phyloP scores from a whole-genome alignment of 1,284 basidiomycete species.

The Fomitiporia mediterranea region DNA sequence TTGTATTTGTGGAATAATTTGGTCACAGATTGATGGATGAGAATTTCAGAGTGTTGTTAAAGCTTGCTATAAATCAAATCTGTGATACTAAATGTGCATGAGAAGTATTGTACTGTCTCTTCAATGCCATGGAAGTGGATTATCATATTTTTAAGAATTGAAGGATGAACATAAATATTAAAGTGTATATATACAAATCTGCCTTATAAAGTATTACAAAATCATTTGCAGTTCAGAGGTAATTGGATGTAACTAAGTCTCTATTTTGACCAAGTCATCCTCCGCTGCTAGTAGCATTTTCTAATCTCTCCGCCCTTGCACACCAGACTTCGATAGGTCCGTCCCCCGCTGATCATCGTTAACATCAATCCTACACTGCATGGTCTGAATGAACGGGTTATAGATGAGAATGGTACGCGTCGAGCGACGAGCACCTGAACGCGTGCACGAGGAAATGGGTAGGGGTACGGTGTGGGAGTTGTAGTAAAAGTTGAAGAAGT shows the following conservation, averaged over 20 bases:
- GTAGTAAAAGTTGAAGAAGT: conserved; percentile 18
- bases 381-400: conserved; percentile 56
- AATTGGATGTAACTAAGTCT: too few relatives aligned
- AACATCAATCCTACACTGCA: conserved; percentile 53
- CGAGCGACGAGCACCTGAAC: neutral
- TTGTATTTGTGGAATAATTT: too few relatives aligned
- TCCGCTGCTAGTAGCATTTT: neutral
- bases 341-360: conserved; percentile 36
- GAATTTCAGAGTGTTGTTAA: neutral
- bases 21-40: too few relatives aligned
- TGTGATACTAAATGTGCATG: too few relatives aligned
- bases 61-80: neutral
- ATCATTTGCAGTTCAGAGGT: too few relatives aligned
- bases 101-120: neutral
- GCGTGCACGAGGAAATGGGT: conserved; percentile 9
- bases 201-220: too few relatives aligned
- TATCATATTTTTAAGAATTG: too few relatives aligned
- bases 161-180: too few relatives aligned
- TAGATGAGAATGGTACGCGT: conserved; percentile 47
- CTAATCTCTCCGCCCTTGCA: conserved; percentile 31
- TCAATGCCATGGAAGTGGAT: too few relatives aligned
- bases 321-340: conserved; percentile 51
- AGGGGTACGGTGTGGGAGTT: conserved; percentile 6
- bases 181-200: too few relatives aligned
- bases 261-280: too few relatives aligned